phyloP scores from a whole-genome alignment of 176 grass and related monocot genomes.

The Musa troglodytarum region DNA sequence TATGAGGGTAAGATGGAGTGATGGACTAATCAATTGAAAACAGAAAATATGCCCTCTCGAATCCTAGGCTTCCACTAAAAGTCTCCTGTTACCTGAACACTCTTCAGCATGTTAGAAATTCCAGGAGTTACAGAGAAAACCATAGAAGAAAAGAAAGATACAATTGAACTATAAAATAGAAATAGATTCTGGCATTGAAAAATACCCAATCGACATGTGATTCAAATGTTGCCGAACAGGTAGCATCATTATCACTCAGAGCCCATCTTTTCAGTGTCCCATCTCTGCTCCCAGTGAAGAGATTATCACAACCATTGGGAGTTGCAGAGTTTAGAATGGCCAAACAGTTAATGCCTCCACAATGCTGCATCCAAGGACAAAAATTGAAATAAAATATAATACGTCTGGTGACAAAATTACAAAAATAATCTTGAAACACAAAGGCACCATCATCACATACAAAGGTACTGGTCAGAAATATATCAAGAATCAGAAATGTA shows the following conservation, averaged over 20 bases:
- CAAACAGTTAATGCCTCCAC: constrained; percentile 86
- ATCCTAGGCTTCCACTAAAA: no score
- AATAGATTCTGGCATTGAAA: constrained; percentile 8
- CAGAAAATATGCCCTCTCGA: no score
- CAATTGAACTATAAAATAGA: constrained; percentile 1
- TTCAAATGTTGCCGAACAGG: constrained; percentile 85
- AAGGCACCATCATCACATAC: neutral
- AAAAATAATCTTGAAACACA: neutral
- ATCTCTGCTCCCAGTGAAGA: constrained; percentile 90
- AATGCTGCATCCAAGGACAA: constrained; percentile 56
- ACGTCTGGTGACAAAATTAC: neutral
- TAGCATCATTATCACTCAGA: constrained; percentile 43
- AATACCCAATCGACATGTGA: constrained; percentile 98
- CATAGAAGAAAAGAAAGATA: neutral
- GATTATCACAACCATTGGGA: constrained; percentile 54
- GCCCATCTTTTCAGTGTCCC: constrained; percentile 96
- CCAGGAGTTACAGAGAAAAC: neutral
- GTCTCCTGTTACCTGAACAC: no score
- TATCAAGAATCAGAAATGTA: neutral
- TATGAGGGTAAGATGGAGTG: no score
- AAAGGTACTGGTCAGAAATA: neutral
- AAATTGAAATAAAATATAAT: constrained; percentile 13
- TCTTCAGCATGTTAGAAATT: neutral
- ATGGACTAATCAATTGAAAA: no score
- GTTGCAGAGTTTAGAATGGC: constrained; percentile 58